phyloP scores from a whole-genome alignment of 768 basidiomycete genomes.

The Collybiopsis luxurians region DNA sequence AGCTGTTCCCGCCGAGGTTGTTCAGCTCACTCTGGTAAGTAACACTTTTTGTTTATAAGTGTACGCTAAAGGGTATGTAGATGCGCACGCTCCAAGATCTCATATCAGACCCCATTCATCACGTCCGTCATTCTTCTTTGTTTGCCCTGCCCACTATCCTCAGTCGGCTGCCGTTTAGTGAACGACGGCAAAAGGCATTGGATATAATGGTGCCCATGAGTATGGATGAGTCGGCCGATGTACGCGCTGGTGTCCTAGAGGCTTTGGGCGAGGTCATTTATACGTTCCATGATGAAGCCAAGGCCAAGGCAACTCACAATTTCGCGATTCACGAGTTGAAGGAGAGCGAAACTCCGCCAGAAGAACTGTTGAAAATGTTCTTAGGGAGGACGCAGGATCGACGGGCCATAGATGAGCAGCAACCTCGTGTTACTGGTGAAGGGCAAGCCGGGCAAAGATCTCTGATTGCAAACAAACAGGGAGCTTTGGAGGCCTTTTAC shows the following conservation, averaged over 20 bases:
- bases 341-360: slow-evolving; percentile 55
- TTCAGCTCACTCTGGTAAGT: slow-evolving; percentile 60
- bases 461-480: slow-evolving; percentile 5
- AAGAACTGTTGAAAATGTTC: slow-evolving; percentile 73
- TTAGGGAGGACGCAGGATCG: slow-evolving; percentile 54
- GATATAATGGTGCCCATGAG: slow-evolving; percentile 62
- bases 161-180: slow-evolving; percentile 53
- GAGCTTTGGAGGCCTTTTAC: slow-evolving; percentile 43
- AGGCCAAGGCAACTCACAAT: slow-evolving; percentile 6
- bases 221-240: slow-evolving; percentile 58
- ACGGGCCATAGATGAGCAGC: slow-evolving; percentile 37
- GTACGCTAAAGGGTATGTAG: slow-evolving; percentile 34
- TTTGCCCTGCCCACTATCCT: slow-evolving; percentile 83
- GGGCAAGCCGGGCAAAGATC: slow-evolving; percentile 10
- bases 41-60: slow-evolving; percentile 5
- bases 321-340: not conserved
- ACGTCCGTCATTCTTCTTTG: slow-evolving; percentile 85
- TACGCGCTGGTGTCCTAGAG: slow-evolving; percentile 81
- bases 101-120: slow-evolving; percentile 66
- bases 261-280: slow-evolving; percentile 87
- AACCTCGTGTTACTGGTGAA: slow-evolving; percentile 16
- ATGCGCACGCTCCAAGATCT: slow-evolving; percentile 77
- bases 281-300: slow-evolving; percentile 65
- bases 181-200: slow-evolving; percentile 64
- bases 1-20: slow-evolving; percentile 74